A percentile compares a stretch with the other conserved stretches of the same genome.
Evolutionary conservation across 202 grass and related monocot species (phyloP).

Genomic region (Bolboschoenoplectus hybrid): DNA sequence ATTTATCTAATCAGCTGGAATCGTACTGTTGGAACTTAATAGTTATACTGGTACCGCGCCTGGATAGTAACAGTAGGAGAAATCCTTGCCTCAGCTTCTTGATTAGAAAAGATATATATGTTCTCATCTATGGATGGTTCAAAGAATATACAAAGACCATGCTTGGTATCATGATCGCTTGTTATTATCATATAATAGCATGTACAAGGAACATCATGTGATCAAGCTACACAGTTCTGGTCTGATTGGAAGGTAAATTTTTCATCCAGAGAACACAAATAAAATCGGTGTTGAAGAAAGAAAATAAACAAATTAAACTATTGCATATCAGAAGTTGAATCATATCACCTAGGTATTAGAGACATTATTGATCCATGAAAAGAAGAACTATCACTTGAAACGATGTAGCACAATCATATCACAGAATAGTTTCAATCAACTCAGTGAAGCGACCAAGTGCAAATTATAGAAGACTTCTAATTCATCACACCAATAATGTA

Average conservation of each 20-base stretch:
- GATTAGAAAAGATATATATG: too few species aligned
- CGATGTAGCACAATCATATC: constrained; percentile 12
- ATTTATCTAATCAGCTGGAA: not conserved
- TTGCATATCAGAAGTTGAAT: not conserved
- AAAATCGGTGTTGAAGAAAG: too few species aligned
- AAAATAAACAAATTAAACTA: not conserved
- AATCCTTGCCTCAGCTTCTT: too few species aligned
- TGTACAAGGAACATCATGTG: too few species aligned
- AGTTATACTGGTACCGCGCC: not conserved
- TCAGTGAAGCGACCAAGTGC: constrained; percentile 16
- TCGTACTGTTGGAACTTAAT: not conserved
- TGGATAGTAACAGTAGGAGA: not conserved
- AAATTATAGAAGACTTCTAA: not conserved
- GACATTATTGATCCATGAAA: constrained; percentile 22
- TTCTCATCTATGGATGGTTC: too few species aligned
- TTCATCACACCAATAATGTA: constrained; percentile 13
- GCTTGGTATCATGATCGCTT: too few species aligned
- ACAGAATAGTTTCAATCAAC: constrained; percentile 14
- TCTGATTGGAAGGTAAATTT: too few species aligned
- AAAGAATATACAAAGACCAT: too few species aligned
- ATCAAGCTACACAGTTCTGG: too few species aligned
- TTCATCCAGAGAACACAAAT: too few species aligned
- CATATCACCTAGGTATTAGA: not conserved
- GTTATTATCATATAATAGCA: too few species aligned
- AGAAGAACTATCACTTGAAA: not conserved